Evolutionary conservation across 768 basidiomycete genomes (phyloP).

Genomic region (Boletus insuetus): DNA sequence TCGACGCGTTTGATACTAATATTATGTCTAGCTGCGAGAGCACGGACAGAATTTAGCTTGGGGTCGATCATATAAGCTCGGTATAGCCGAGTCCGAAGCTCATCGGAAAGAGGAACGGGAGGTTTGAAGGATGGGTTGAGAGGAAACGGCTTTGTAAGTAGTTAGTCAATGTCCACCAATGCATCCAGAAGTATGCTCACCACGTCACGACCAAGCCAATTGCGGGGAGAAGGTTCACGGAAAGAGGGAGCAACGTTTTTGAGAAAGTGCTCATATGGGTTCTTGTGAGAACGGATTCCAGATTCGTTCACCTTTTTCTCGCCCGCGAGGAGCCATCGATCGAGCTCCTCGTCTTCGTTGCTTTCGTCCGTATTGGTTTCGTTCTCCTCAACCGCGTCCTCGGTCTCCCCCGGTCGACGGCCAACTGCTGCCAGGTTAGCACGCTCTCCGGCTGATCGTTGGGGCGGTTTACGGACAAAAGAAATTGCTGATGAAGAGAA

Average conservation of each 20-base stretch:
- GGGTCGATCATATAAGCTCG: conserved; percentile 59
- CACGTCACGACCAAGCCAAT: conserved; percentile 61
- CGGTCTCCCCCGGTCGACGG: background rate
- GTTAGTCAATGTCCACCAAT: background rate
- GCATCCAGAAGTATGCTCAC: conserved; percentile 39
- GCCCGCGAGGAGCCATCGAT: conserved; percentile 17
- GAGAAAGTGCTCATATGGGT: conserved; percentile 18
- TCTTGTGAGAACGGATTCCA: conserved; percentile 12
- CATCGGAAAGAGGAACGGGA: conserved; percentile 70
- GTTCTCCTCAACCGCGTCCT: conserved; percentile 6
- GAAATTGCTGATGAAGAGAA: conserved; percentile 22
- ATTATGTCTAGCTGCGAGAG: conserved; percentile 58
- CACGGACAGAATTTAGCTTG: conserved; percentile 50
- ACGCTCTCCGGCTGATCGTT: conserved; percentile 4
- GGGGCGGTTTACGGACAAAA: conserved; percentile 10
- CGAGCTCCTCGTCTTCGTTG: conserved; percentile 12
- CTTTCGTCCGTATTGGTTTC: background rate
- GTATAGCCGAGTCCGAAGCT: conserved; percentile 56
- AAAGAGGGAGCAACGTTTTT: conserved; percentile 20
- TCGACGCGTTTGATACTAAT: conserved; percentile 77
- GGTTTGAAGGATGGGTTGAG: conserved; percentile 83
- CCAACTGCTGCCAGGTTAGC: background rate
- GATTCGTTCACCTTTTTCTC: conserved; percentile 18
- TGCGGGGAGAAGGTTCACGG: conserved; percentile 40
- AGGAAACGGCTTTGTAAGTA: conserved; percentile 67